Evolutionary conservation across 139 green algal genomes (phyloP).

Genomic region (Raphidocelis subcapitata): DNA sequence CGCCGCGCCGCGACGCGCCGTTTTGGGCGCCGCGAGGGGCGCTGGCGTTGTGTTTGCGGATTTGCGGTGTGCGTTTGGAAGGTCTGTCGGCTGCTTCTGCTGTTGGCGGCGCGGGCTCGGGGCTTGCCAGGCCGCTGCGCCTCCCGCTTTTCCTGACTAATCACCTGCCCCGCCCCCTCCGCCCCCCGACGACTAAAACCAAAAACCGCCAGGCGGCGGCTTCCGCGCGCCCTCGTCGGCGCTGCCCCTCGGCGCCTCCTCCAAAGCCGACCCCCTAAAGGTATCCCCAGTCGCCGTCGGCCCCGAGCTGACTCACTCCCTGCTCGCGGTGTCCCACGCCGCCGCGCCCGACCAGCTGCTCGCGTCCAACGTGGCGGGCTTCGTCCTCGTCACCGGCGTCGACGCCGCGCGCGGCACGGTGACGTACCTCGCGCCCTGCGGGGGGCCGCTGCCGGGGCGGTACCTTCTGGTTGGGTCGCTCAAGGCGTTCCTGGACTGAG

Average conservation of each 20-base stretch:
- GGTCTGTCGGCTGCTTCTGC: too few species aligned
- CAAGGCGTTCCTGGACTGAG: conserved; percentile 66
- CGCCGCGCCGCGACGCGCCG: neutral
- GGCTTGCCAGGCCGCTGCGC: neutral
- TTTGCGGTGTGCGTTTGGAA: neutral
- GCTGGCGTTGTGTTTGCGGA: neutral
- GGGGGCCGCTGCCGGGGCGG: conserved; percentile 70
- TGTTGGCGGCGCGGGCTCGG: neutral
- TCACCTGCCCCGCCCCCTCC: neutral
- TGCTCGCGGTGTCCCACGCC: conserved; percentile 89
- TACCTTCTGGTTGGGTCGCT: conserved; percentile 76
- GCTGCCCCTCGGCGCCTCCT: conserved; percentile 71
- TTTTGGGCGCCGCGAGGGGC: neutral
- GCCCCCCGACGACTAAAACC: too few species aligned
- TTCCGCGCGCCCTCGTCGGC: conserved; percentile 72
- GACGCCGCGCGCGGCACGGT: conserved; percentile 63
- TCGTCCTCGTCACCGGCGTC: conserved; percentile 62
- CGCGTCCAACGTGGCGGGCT: conserved; percentile 83
- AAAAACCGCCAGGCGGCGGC: conserved; percentile 76
- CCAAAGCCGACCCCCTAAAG: conserved; percentile 61
- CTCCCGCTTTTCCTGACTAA: neutral
- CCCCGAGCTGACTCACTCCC: conserved; percentile 66
- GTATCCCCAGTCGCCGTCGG: conserved; percentile 39
- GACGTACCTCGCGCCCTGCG: conserved; percentile 73
- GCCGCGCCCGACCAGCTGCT: conserved; percentile 34